These are phyloP conservation scores for Diospyros lotus DNA, from an alignment of 148 eudicot genomes.

Conservation along the genomic window DNA sequence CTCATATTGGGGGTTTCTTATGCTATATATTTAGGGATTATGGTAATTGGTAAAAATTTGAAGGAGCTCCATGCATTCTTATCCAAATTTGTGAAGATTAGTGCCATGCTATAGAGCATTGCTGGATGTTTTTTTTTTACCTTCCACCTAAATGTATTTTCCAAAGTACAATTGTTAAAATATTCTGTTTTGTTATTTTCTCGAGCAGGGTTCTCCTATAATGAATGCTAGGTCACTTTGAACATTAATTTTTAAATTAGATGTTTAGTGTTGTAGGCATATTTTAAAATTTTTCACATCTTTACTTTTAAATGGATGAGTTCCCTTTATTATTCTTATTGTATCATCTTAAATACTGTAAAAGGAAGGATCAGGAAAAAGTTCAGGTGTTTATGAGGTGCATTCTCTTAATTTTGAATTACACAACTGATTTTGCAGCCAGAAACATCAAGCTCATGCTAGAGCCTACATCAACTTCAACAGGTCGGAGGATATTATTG, in stretches of 20 bases:
- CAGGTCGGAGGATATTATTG: constrained; percentile 52
- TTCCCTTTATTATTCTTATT: too few relatives aligned
- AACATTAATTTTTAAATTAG: neutral
- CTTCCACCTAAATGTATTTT: too few relatives aligned
- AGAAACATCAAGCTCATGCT: constrained; percentile 36
- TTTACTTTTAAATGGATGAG: too few relatives aligned
- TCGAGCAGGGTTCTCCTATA: too few relatives aligned
- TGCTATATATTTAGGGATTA: neutral
- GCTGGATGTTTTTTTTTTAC: neutral
- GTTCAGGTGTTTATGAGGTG: too few relatives aligned
- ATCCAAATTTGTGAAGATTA: neutral
- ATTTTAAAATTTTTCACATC: neutral
- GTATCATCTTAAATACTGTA: too few relatives aligned
- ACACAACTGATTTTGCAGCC: constrained; percentile 31
- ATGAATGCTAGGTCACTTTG: too few relatives aligned
- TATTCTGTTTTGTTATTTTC: too few relatives aligned
- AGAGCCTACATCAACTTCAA: constrained; percentile 60
- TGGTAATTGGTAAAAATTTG: neutral
- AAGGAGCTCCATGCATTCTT: neutral
- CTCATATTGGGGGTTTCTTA: neutral
- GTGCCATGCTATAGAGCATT: neutral
- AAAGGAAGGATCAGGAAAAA: too few relatives aligned
- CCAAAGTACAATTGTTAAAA: too few relatives aligned
- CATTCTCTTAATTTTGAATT: too few relatives aligned
- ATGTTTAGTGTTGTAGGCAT: neutral